Evolutionary conservation across 805 yeast species (phyloP).

Genomic region (Wickerhamiella vanderwaltii): DNA sequence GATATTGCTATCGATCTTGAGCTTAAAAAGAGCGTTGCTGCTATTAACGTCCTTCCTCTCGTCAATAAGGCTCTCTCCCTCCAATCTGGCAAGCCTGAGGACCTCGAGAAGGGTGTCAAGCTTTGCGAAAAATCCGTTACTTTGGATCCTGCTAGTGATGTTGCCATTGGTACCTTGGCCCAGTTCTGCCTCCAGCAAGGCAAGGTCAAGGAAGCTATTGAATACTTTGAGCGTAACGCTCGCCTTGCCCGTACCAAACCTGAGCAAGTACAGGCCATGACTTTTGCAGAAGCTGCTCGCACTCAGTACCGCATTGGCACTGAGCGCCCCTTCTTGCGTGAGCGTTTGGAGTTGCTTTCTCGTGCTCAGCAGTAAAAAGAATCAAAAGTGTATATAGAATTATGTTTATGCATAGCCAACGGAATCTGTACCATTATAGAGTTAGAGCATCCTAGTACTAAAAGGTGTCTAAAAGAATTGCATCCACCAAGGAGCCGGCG

Average conservation of each 20-base stretch:
- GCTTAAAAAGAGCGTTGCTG: constrained; percentile 39
- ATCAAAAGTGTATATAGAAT: constrained; percentile 8
- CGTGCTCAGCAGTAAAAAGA: constrained; percentile 9
- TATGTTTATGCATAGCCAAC: no score
- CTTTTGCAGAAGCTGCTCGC: constrained; percentile 85
- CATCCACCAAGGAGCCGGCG: constrained; percentile 18
- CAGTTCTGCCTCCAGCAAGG: constrained; percentile 80
- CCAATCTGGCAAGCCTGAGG: constrained; percentile 27
- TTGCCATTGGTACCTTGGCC: constrained; percentile 82
- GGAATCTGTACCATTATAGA: no score
- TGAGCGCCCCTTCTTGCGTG: constrained; percentile 27
- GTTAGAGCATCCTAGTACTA: no score
- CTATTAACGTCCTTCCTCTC: constrained; percentile 80
- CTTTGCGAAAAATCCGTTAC: constrained; percentile 64
- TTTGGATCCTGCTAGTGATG: constrained; percentile 78
- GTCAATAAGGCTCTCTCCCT: constrained; percentile 71
- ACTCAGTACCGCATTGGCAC: constrained; percentile 59
- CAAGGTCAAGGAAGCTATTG: constrained; percentile 68
- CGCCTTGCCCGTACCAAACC: constrained; percentile 69
- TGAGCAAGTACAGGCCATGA: constrained; percentile 82
- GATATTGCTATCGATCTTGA: constrained; percentile 79
- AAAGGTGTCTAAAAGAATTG: constrained; percentile 17
- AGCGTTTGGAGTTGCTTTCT: constrained; percentile 22
- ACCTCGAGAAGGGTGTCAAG: constrained; percentile 46
- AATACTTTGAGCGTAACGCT: constrained; percentile 71